Percentiles rank a stretch among this genome's conserved stretches.
Evolutionary conservation across 306 rosid genomes (phyloP).

Genomic region (Purshia tridentata): DNA sequence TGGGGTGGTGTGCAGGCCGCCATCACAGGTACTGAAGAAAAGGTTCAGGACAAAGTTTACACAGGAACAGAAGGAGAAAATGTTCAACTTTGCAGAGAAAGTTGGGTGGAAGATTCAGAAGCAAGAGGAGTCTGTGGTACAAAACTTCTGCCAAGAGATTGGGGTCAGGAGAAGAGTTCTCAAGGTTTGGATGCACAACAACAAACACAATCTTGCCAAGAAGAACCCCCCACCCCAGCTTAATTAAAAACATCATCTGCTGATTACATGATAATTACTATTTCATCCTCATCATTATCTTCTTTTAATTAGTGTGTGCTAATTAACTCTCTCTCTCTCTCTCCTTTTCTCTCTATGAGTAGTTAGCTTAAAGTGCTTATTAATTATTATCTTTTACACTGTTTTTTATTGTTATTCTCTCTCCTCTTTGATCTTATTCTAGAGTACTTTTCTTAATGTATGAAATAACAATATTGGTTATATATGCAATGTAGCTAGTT

Average conservation of each 20-base stretch:
- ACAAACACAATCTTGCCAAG: conserved; percentile 31
- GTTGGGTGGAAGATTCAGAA: conserved; percentile 40
- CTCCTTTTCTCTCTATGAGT: too few species aligned
- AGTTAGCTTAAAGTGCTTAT: background rate
- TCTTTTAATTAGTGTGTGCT: background rate
- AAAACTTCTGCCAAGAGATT: conserved; percentile 35
- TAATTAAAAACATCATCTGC: background rate
- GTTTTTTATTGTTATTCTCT: background rate
- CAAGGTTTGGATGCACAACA: conserved; percentile 47
- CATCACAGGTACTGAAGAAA: conserved; percentile 20
- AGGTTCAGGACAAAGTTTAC: conserved; percentile 40
- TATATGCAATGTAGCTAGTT: conserved; percentile 9
- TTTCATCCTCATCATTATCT: conserved; percentile 9
- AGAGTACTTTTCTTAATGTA: background rate
- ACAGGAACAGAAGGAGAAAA: conserved; percentile 34
- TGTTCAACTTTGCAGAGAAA: conserved; percentile 36
- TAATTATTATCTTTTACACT: background rate
- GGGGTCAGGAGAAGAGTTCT: conserved; percentile 40
- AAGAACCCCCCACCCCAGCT: conserved; percentile 15
- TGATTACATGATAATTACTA: background rate
- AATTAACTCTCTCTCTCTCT: background rate
- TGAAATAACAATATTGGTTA: background rate
- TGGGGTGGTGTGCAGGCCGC: conserved; percentile 1
- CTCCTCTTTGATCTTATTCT: background rate
- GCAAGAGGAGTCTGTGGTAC: conserved; percentile 33